phyloP scores from a whole-genome alignment of 2,329 filamentous ascomycete species.

The Pestalotiopsis sp. region DNA sequence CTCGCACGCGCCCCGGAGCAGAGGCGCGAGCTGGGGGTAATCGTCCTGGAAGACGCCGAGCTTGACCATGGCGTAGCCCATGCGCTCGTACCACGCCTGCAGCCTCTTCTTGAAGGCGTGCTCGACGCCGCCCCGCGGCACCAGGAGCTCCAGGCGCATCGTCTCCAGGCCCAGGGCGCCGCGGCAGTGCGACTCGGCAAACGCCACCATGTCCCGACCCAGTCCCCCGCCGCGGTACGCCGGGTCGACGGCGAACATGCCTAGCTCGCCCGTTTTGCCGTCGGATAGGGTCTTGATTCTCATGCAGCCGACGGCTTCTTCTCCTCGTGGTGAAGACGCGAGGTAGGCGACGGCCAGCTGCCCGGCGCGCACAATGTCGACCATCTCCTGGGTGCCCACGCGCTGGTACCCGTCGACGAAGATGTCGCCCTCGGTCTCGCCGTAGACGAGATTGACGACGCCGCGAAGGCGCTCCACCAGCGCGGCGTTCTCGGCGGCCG shows the following conservation, averaged over 20 bases:
- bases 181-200: constrained; percentile 26
- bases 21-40: constrained; percentile 20
- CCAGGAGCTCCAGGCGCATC: constrained; percentile 27
- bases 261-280: constrained; percentile 22
- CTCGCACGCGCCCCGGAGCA: constrained; percentile 24
- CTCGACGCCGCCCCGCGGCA: constrained; percentile 22
- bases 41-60: constrained; percentile 21
- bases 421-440: constrained; percentile 61
- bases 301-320: constrained; percentile 25
- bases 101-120: constrained; percentile 28
- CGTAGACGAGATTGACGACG: constrained; percentile 33
- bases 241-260: constrained; percentile 28
- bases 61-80: constrained; percentile 24
- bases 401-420: constrained; percentile 25
- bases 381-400: constrained; percentile 21
- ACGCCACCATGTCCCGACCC: constrained; percentile 26
- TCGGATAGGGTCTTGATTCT: constrained; percentile 18
- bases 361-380: constrained; percentile 19
- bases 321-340: neutral
- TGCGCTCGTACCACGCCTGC: constrained; percentile 27
- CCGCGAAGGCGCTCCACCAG: constrained; percentile 16
- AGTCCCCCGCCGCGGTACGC: constrained; percentile 24
- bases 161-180: constrained; percentile 9
- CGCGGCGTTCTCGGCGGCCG: constrained; percentile 17
- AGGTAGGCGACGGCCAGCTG: constrained; percentile 23